Evolutionary conservation across 805 yeast species (phyloP), one percentile per base, ranked within the genome.

Genomic region (Pichia ethanolica): DNA sequence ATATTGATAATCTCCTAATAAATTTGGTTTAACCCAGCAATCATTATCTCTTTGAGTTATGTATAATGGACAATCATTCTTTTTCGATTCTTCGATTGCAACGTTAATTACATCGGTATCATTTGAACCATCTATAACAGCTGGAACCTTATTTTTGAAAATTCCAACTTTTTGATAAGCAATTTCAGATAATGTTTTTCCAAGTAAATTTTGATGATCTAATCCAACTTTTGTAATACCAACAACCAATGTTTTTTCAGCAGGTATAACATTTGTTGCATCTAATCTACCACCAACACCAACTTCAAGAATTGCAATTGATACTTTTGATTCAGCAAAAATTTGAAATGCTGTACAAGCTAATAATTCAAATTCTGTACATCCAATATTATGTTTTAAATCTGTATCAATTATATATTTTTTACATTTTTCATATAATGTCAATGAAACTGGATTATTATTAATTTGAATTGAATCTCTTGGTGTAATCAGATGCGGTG

Each of bases 201-300:
- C 99, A 38, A 91, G 66, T 39, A 90, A 72, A 9, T 71, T 68
- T 58, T 88, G 89, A 64, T 91, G 99, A 60, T 91, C 99, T 49
- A 88, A 59, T 1, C 91, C 93, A 26, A 91, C 83, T 60, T 88
- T 87, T 5, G 97, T 81, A 40, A 93, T 83, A 1, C 84, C 96
- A 8, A 89, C 78, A 7, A 36, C 84, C 47, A 33, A 81, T 81
- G 13, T 79, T 74, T 45, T 49, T 5, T 53, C 52, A 0, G 74
- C 61, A 10, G 57, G 59, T 30, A 84, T 63, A 0, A 86, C 86
- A 68, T 91, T 91, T 0, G 99, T 91, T 1, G 97, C 88, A 66
- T 91, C 99, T 11, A 81, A 63, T 39, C 86, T 66, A 0, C 99
- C 99, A 3, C 99, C 99, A 7, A 93, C 69, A 0, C 99, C 99